Base-by-base conservation (phyloP, 148 eudicot genomes). In the Vaccinium vitisidaea region DNA sequence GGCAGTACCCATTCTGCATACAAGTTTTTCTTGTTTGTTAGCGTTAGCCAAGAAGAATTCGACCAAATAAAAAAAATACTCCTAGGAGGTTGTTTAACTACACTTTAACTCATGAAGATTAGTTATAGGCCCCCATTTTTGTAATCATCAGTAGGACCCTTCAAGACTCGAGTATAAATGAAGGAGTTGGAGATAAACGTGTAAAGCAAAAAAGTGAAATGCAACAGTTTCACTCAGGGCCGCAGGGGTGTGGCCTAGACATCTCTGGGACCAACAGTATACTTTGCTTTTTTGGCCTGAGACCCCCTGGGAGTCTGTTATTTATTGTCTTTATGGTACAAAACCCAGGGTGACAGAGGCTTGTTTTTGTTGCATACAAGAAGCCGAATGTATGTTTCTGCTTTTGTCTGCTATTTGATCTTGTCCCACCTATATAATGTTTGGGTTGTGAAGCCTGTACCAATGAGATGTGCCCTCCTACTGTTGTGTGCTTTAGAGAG, bases 261-360 rank as follows among this genome's bases (percentile, higher is more conserved):
- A 75, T 36, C 49, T 83, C 56, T 75, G 56, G 74, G 32, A 49
- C 21, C 36, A 19, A 59, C 46, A 5, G 46, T 69, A 69, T 75
- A 54, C 39, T 36, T 76, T 36, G 85, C 85, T 83, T 83, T 83
- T 23, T 59, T 39, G 76, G 84, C 13, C 65, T 53, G 84, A 50
- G 81, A 2, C 32, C 81, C 21, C 36, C 84, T 67, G 59, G 25
- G 55, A 32, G 58, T 83, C 76, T 59, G 85, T 83, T 75, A 83
- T 58, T 75, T 83, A 58, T 80, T 59, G 81, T 76, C 49, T 25
- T 19, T 46, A 14, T 25, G 77, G 85, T 83, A 83, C 75, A 75
- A 54, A 54, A 54, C 54, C 58, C 46, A 82, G 25, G 46, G 46
- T 46, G 85, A 75, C 84, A 56, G 53, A 21, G 79, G 76, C 74